Evolutionary conservation across 495 filamentous ascomycete species (phyloP).

Genomic region (Jackrogersella multiformis): DNA sequence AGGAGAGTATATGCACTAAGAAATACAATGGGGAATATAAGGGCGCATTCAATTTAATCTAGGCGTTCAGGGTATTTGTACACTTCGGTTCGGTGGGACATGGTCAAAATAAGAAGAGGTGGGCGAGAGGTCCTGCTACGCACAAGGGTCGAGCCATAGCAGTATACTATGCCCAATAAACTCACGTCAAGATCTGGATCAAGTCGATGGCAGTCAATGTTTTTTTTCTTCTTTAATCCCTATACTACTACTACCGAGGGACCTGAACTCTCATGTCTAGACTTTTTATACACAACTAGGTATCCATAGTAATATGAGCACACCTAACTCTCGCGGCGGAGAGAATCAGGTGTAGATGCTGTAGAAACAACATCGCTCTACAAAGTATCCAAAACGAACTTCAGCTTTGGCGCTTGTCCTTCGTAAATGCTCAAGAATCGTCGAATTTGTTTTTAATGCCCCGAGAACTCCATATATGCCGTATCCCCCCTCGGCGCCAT

Average conservation of each 20-base stretch:
- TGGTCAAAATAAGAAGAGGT: conserved; percentile 14
- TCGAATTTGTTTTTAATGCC: conserved; percentile 29
- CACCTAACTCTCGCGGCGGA: conserved; percentile 8
- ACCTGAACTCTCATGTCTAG: conserved; percentile 2
- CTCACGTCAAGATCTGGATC: neutral
- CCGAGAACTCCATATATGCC: conserved; percentile 40
- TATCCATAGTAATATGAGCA: conserved; percentile 23
- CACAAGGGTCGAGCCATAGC: conserved; percentile 17
- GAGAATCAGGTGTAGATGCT: conserved; percentile 8
- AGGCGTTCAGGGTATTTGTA: conserved; percentile 38
- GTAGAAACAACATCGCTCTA: conserved; percentile 13
- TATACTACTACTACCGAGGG: neutral
- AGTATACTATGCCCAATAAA: neutral
- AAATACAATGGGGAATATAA: conserved; percentile 22
- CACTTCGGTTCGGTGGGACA: conserved; percentile 20
- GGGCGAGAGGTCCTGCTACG: neutral
- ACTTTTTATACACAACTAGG: conserved; percentile 34
- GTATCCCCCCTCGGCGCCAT: conserved; percentile 10
- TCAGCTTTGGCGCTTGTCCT: conserved; percentile 24
- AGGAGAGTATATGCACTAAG: neutral
- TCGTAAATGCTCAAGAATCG: conserved; percentile 40
- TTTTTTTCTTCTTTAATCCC: conserved; percentile 7
- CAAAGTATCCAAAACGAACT: conserved; percentile 29
- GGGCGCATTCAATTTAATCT: conserved; percentile 24
- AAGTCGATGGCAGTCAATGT: conserved; percentile 12